Conservation (phyloP, 2,329 filamentous ascomycete genomes). For the Pseudocercospora vitis region DNA sequence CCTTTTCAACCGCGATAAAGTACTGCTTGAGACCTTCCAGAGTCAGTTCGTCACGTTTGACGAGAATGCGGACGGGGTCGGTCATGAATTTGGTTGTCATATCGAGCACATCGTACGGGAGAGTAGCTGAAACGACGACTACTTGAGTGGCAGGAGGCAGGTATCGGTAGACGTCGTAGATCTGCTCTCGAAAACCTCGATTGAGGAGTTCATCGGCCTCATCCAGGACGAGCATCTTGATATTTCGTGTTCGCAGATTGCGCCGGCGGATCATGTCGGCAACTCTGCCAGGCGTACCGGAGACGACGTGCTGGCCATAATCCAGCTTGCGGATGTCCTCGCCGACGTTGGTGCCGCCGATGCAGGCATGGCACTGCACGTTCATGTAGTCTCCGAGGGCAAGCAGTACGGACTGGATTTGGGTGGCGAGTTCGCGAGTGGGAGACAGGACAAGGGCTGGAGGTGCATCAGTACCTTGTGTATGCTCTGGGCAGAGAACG, state of each 20-base stretch:
- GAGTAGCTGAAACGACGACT: slow-evolving; percentile 94
- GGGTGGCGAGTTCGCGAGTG: slow-evolving; percentile 92
- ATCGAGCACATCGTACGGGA: slow-evolving; percentile 96
- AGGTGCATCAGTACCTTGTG: neutral
- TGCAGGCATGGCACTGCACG: slow-evolving; percentile 97
- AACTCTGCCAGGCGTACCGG: slow-evolving; percentile 93
- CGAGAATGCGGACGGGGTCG: slow-evolving; percentile 90
- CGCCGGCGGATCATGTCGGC: slow-evolving; percentile 78
- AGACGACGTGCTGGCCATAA: slow-evolving; percentile 96
- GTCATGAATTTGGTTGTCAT: slow-evolving; percentile 99
- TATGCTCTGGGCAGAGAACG: neutral
- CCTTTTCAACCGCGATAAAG: slow-evolving; percentile 98
- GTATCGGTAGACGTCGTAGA: slow-evolving; percentile 98
- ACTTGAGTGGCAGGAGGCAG: slow-evolving; percentile 95
- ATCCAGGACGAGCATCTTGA: slow-evolving; percentile 77
- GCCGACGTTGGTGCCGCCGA: slow-evolving; percentile 95
- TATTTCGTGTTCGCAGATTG: slow-evolving; percentile 69
- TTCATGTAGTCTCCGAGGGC: slow-evolving; percentile 99
- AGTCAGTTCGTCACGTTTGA: slow-evolving; percentile 98
- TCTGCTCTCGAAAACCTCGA: slow-evolving; percentile 95
- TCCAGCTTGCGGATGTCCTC: slow-evolving; percentile 98
- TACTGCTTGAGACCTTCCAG: slow-evolving; percentile 98
- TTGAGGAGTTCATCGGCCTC: slow-evolving; percentile 81
- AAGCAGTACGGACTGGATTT: slow-evolving; percentile 98
- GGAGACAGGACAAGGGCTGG: slow-evolving; percentile 87